phyloP scores from a whole-genome alignment of 352 stramenopile genomes.

The Sclerospora graminicola region DNA sequence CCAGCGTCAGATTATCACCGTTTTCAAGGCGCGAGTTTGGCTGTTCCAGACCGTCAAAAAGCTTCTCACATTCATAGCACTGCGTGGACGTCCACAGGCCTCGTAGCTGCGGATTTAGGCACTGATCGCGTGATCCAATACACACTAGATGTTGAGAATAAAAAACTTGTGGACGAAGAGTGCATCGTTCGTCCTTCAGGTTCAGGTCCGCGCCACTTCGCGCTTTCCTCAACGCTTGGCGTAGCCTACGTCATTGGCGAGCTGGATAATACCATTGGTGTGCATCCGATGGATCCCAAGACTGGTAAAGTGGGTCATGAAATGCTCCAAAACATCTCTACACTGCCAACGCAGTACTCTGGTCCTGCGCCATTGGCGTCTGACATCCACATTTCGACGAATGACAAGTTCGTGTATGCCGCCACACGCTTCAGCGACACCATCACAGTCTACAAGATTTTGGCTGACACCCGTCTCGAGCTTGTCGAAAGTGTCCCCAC shows the following conservation, averaged over 20 bases:
- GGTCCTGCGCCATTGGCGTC: slow-evolving; percentile 18
- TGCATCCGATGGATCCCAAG: slow-evolving; percentile 37
- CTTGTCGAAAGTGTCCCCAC: slow-evolving; percentile 34
- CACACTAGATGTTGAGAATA: slow-evolving; percentile 23
- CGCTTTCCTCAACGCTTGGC: slow-evolving; percentile 37
- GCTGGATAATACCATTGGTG: slow-evolving; percentile 51
- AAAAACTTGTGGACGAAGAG: slow-evolving; percentile 30
- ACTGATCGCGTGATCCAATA: slow-evolving; percentile 63
- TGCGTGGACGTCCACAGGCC: slow-evolving; percentile 35
- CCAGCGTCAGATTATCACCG: slow-evolving; percentile 29
- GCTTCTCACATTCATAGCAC: slow-evolving; percentile 69
- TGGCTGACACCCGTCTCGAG: slow-evolving; percentile 29
- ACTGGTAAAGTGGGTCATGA: slow-evolving; percentile 32
- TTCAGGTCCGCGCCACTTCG: slow-evolving; percentile 64
- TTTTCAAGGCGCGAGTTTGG: slow-evolving; percentile 35
- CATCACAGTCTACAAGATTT: slow-evolving; percentile 52
- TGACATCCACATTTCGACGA: slow-evolving; percentile 47
- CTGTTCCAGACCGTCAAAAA: slow-evolving; percentile 53
- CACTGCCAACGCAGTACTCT: slow-evolving; percentile 35
- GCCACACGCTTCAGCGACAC: slow-evolving; percentile 58
- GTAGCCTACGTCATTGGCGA: slow-evolving; percentile 66
- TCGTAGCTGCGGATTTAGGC: slow-evolving; percentile 56
- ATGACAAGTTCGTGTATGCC: slow-evolving; percentile 47
- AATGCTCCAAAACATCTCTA: slow-evolving; percentile 56
- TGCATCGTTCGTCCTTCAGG: slow-evolving; percentile 37